Evolutionary conservation across 306 rosid species (phyloP), one percentile per base, ranked within the genome.

Genomic region (Cucumis sativus): DNA sequence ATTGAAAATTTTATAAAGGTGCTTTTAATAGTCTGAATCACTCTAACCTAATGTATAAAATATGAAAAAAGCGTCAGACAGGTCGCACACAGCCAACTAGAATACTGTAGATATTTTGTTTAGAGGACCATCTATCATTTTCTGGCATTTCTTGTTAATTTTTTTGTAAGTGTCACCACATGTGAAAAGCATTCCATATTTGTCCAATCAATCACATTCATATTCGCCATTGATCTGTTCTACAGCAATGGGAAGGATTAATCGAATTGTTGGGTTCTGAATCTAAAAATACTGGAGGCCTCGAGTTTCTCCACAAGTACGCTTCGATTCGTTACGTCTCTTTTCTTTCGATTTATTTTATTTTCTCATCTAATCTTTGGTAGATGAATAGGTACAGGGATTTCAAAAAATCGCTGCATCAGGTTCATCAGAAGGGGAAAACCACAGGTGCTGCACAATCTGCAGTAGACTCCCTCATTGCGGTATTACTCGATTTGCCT

Each of bases 211-310:
- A 6, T n/a, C 60, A 25, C 16, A 13, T 71, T 71, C 7, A 47
- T 47, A 70, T 21, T 47, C 17, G 39, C 25, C 71, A 43, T 78
- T 45, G 25, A 67, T 78, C 73, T 18, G 66, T 72, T 43, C 16
- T 84, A 74, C 91, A 92, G 98, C 96, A 89, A 91, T 94, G 98
- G 97, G 97, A 94, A 84, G 96, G 97, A 56, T 77, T 94, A 79
- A 92, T 94, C 77, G 98, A 94, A 84, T 87, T 92, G 80, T 82
- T 94, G 89, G 97, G 96, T 77, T 89, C 96, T 74, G 97, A 92
- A 81, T 89, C 98, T 39, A 94, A 84, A 79, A 85, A 89, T 78
- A 91, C 95, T 5, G 98, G 97, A 25, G 98, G 97, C 67, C 96
- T 94, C 35, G 96, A 92, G 74, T 92, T 94, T 86, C 79, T 94